These are phyloP conservation scores for Lactarius vividus DNA, from an alignment of 768 basidiomycete species.

Conservation along the genomic window DNA sequence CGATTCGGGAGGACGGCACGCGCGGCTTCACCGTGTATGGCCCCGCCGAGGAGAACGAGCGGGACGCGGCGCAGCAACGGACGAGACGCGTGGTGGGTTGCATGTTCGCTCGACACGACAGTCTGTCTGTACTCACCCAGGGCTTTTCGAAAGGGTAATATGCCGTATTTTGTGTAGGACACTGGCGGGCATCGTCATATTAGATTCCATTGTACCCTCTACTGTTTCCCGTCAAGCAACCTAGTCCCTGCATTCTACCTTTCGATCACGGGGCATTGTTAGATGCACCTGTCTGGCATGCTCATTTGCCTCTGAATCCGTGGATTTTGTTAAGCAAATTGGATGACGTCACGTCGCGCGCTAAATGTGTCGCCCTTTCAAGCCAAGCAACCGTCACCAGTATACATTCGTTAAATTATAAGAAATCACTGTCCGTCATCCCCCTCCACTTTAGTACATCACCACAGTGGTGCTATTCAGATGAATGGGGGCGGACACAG, in stretches of 20 bases:
- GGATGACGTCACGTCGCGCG: neutral
- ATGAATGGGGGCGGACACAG: too few species aligned
- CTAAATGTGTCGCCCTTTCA: neutral
- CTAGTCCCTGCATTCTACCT: neutral
- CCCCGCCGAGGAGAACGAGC: conserved; percentile 86
- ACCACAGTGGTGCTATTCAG: too few species aligned
- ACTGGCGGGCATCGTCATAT: conserved; percentile 1
- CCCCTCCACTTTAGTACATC: too few species aligned
- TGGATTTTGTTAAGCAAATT: neutral
- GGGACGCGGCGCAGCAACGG: conserved; percentile 72
- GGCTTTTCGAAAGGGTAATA: conserved; percentile 41
- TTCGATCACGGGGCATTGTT: neutral
- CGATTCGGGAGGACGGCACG: conserved; percentile 64
- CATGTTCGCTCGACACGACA: neutral
- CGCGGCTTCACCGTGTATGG: conserved; percentile 79
- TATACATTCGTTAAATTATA: too few species aligned
- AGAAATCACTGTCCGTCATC: too few species aligned
- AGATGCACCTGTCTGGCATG: neutral
- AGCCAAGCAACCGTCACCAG: too few species aligned
- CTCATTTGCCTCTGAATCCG: neutral
- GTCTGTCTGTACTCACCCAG: neutral
- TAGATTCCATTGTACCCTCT: neutral
- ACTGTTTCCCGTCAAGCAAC: neutral
- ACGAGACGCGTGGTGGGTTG: conserved; percentile 68
- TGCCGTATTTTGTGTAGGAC: conserved; percentile 53